phyloP scores from a whole-genome alignment of 176 grass and related monocot genomes.

The Chrysopogon serrulatus region DNA sequence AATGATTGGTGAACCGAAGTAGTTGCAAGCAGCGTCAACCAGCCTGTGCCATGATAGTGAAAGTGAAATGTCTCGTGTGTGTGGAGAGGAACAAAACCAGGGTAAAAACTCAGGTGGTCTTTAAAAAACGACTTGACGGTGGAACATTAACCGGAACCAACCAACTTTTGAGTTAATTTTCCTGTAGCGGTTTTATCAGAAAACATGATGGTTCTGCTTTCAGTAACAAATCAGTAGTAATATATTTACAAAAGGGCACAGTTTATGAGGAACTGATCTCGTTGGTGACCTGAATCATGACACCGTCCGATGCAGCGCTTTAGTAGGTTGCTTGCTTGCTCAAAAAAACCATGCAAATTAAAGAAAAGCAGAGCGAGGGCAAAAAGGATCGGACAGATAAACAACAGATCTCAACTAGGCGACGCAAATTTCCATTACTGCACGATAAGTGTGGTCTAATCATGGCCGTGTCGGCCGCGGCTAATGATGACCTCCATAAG shows the following conservation, averaged over 20 bases:
- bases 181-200: neutral
- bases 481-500: constrained; percentile 28
- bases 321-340: neutral
- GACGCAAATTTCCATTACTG: neutral
- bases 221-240: neutral
- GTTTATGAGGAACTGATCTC: neutral
- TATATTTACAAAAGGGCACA: neutral
- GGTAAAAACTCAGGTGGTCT: neutral
- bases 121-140: neutral
- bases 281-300: neutral
- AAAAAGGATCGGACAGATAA: neutral
- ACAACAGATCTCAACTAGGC: neutral
- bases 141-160: neutral
- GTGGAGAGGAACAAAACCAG: neutral
- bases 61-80: neutral
- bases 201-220: neutral
- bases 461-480: neutral
- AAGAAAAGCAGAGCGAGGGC: neutral
- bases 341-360: neutral
- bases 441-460: constrained; percentile 25
- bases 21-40: too few relatives aligned
- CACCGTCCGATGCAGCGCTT: neutral
- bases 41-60: neutral
- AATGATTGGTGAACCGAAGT: constrained; percentile 30
- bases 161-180: neutral